phyloP scores from a whole-genome alignment of 1,284 basidiomycete species.

The Coriolopsis trogii region DNA sequence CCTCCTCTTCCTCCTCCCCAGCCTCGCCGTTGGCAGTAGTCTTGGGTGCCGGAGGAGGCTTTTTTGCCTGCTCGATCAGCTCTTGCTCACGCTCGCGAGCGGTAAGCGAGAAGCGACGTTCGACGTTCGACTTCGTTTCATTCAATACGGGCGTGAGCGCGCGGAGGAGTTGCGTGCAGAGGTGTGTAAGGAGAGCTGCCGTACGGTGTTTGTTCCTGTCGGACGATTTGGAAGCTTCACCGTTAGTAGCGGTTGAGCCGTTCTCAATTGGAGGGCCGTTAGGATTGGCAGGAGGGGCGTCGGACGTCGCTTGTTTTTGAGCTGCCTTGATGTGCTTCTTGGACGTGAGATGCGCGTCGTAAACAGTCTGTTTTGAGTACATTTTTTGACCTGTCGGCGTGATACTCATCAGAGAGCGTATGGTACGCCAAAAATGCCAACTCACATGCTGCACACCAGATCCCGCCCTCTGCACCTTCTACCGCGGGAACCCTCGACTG shows the following conservation, averaged over 20 bases:
- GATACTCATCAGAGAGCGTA: not conserved
- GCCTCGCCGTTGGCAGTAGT: constrained; percentile 48
- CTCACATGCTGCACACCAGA: constrained; percentile 97
- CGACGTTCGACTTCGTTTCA: constrained; percentile 95
- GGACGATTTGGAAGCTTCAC: constrained; percentile 38
- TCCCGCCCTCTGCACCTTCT: constrained; percentile 58
- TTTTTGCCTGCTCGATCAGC: constrained; percentile 79
- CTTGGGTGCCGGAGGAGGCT: constrained; percentile 54
- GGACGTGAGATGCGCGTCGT: constrained; percentile 93
- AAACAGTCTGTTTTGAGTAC: constrained; percentile 98
- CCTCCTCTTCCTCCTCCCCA: constrained; percentile 89
- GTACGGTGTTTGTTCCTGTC: constrained; percentile 64
- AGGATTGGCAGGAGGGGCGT: constrained; percentile 56
- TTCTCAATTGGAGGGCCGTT: constrained; percentile 53
- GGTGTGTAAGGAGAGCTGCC: constrained; percentile 74
- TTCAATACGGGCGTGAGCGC: constrained; percentile 70
- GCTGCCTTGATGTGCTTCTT: constrained; percentile 94
- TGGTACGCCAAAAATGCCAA: constrained; percentile 19
- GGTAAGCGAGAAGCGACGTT: constrained; percentile 94
- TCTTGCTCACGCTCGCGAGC: constrained; percentile 96
- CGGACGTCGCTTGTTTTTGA: constrained; percentile 64
- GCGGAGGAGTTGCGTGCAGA: constrained; percentile 69
- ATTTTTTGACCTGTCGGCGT: constrained; percentile 81
- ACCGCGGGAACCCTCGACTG: constrained; percentile 41
- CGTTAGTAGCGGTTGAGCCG: constrained; percentile 21